Conservation (phyloP, 225 moss, liverwort and hornwort genomes). For the Sphagnum contortum region DNA sequence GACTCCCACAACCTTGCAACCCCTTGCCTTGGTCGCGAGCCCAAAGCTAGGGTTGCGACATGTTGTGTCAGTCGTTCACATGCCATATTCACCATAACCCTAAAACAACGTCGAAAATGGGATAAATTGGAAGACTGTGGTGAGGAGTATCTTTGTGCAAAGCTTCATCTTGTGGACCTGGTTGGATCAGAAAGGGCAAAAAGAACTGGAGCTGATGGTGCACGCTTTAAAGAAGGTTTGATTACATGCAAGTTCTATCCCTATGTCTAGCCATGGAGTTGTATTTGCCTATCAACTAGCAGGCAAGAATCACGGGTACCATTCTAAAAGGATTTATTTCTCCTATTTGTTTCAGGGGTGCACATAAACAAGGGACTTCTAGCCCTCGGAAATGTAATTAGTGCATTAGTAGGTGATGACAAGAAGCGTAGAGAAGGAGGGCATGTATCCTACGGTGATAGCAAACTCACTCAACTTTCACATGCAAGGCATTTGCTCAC, state of each 20-base stretch:
- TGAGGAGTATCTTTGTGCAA: conserved; percentile 90
- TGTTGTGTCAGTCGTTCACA: conserved; percentile 84
- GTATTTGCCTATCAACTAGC: too few species aligned
- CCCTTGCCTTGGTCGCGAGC: too few species aligned
- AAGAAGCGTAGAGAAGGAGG: conserved; percentile 93
- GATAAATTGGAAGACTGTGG: conserved; percentile 63
- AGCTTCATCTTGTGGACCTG: conserved; percentile 91
- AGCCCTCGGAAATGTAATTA: conserved; percentile 93
- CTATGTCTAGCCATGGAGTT: too few species aligned
- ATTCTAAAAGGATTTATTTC: neutral
- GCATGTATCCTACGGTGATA: conserved; percentile 91
- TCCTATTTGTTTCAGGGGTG: conserved; percentile 41
- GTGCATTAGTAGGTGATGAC: conserved; percentile 91
- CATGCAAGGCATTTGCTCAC: conserved; percentile 35
- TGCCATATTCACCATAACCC: conserved; percentile 87
- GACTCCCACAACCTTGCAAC: too few species aligned
- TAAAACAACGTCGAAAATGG: conserved; percentile 95
- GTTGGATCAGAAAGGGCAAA: conserved; percentile 91
- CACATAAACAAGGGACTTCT: conserved; percentile 91
- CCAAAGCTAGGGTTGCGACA: too few species aligned
- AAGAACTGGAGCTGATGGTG: conserved; percentile 52
- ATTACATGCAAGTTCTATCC: neutral
- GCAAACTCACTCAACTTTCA: conserved; percentile 84
- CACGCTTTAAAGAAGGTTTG: conserved; percentile 81
- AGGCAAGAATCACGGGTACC: too few species aligned